These are phyloP conservation scores for Gaeumannomyces sp. DNA, from an alignment of 2,329 filamentous ascomycete genomes.

Conservation along the genomic window DNA sequence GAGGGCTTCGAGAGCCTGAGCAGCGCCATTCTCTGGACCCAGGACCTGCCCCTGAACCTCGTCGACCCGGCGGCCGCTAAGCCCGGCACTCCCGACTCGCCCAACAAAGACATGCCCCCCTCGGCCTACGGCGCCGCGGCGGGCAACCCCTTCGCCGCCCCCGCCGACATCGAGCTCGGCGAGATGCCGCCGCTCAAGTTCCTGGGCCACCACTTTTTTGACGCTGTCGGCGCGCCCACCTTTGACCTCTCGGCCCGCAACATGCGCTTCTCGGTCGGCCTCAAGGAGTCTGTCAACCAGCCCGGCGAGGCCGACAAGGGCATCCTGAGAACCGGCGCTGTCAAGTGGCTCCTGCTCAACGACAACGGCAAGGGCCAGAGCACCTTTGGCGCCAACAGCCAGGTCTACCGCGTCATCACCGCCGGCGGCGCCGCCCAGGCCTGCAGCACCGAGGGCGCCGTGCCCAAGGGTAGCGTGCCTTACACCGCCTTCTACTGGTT, in stretches of 20 bases:
- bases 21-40: slow-evolving; percentile 31
- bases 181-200: slow-evolving; percentile 29
- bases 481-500: slow-evolving; percentile 57
- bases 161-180: slow-evolving; percentile 28
- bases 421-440: slow-evolving; percentile 41
- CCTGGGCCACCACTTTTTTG: slow-evolving; percentile 65
- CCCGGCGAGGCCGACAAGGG: slow-evolving; percentile 43
- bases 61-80: slow-evolving; percentile 21
- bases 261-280: slow-evolving; percentile 36
- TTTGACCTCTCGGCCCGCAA: slow-evolving; percentile 47
- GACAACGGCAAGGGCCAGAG: slow-evolving; percentile 22
- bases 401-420: slow-evolving; percentile 50
- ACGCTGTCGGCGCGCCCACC: slow-evolving; percentile 43
- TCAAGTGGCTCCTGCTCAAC: slow-evolving; percentile 46
- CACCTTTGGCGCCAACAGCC: slow-evolving; percentile 26
- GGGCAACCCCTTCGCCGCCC: slow-evolving; percentile 37
- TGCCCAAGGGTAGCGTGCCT: slow-evolving; percentile 42
- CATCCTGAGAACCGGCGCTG: slow-evolving; percentile 42
- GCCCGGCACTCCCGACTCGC: slow-evolving; percentile 18
- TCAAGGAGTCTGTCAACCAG: slow-evolving; percentile 45
- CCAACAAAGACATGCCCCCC: slow-evolving; percentile 23
- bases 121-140: slow-evolving; percentile 35
- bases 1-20: slow-evolving; percentile 35
- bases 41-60: slow-evolving; percentile 43
- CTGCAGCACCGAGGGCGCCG: slow-evolving; percentile 34